Percentiles rank a stretch among this genome's conserved stretches.
These are phyloP conservation scores for Begonia fuchsioides DNA, from an alignment of 306 rosid species.

Conservation along the genomic window DNA sequence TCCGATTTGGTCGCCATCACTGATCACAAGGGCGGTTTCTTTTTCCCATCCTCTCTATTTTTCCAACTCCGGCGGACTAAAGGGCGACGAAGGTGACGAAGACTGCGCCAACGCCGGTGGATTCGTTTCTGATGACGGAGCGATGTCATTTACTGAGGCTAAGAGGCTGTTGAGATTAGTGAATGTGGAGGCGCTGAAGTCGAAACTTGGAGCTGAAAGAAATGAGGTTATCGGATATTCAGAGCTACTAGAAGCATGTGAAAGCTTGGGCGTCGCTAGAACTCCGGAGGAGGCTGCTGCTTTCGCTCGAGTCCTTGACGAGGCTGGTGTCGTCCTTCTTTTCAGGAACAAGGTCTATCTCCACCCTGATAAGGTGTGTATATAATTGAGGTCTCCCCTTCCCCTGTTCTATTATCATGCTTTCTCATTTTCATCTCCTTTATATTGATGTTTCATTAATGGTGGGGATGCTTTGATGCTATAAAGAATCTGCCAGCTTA, in stretches of 20 bases:
- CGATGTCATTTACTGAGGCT: slow-evolving; percentile 47
- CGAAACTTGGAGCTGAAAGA: slow-evolving; percentile 53
- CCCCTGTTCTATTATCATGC: not conserved
- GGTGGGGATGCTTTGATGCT: slow-evolving; percentile 1
- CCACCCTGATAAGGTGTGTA: slow-evolving; percentile 69
- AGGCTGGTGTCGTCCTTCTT: slow-evolving; percentile 81
- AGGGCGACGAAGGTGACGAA: not conserved
- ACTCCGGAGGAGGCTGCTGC: slow-evolving; percentile 49
- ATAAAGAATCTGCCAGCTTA: not conserved
- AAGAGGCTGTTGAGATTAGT: slow-evolving; percentile 89
- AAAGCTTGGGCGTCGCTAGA: slow-evolving; percentile 67
- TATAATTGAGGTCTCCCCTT: too few relatives aligned
- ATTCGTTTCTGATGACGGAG: slow-evolving; percentile 16
- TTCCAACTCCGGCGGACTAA: slow-evolving; percentile 3
- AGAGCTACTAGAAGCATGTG: slow-evolving; percentile 66
- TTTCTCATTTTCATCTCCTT: too few relatives aligned
- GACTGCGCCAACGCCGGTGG: not conserved
- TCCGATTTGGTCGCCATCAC: not conserved
- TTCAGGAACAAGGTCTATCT: slow-evolving; percentile 86
- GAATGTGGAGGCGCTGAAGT: slow-evolving; percentile 66
- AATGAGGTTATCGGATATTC: slow-evolving; percentile 52
- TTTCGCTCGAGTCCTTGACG: slow-evolving; percentile 75
- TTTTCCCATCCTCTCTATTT: slow-evolving; percentile 4
- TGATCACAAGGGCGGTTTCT: not conserved
- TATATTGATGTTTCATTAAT: not conserved